phyloP scores from a whole-genome alignment of 345 rosid species.

The Gossypium herbaceum region DNA sequence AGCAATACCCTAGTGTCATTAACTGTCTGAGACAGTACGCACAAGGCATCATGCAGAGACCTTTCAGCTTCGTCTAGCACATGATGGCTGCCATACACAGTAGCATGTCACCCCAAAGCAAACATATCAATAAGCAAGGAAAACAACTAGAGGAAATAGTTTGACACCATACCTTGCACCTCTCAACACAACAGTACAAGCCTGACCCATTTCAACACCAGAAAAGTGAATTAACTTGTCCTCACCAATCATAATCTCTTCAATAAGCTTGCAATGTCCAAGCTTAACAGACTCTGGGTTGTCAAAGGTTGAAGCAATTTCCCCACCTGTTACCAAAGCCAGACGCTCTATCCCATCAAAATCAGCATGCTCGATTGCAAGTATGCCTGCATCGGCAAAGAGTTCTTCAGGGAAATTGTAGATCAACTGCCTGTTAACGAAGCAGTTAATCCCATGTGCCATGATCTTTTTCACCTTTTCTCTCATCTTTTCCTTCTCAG shows the following conservation, averaged over 20 bases:
- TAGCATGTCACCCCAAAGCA: neutral
- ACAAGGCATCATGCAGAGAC: constrained; percentile 93
- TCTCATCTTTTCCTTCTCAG: constrained; percentile 98
- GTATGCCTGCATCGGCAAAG: constrained; percentile 93
- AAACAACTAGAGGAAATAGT: neutral
- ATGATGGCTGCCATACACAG: constrained; percentile 56
- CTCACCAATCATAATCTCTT: constrained; percentile 99
- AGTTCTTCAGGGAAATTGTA: constrained; percentile 98
- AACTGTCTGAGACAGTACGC: constrained; percentile 93
- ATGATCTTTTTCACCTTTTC: constrained; percentile 95
- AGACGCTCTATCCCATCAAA: constrained; percentile 98
- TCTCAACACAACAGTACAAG: constrained; percentile 89
- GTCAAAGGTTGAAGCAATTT: constrained; percentile 94
- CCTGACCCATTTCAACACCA: constrained; percentile 95
- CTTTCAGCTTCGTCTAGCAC: constrained; percentile 99
- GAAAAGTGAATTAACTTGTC: constrained; percentile 96
- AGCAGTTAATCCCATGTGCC: constrained; percentile 89
- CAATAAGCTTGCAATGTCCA: constrained; percentile 89
- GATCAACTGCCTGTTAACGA: constrained; percentile 92
- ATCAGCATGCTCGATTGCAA: constrained; percentile 99
- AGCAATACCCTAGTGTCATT: constrained; percentile 84
- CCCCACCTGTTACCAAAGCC: constrained; percentile 94
- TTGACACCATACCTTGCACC: constrained; percentile 72
- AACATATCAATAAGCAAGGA: neutral
- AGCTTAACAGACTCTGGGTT: constrained; percentile 97